A percentile compares a stretch with the other conserved stretches of the same genome.
phyloP scores from a whole-genome alignment of 345 rosid species.

The Erodium maritimum region DNA sequence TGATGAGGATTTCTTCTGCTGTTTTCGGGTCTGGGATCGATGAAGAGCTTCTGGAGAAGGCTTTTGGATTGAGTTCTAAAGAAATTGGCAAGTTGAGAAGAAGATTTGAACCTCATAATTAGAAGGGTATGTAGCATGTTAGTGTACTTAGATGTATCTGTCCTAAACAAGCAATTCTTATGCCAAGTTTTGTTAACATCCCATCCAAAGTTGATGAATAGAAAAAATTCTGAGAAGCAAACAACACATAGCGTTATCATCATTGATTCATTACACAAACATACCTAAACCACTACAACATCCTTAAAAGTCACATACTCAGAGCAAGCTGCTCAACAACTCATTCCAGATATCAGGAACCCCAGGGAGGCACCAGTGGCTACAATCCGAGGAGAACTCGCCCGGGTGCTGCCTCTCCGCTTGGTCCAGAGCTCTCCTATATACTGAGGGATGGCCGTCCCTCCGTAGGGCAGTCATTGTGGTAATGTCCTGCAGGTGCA shows the following conservation, averaged over 20 bases:
- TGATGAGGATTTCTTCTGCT: constrained; percentile 44
- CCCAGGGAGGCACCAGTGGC: constrained; percentile 98
- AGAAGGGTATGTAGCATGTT: background rate
- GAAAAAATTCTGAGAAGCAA: no score
- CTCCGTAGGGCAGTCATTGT: constrained; percentile 62
- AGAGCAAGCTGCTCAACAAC: constrained; percentile 54
- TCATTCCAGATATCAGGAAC: constrained; percentile 94
- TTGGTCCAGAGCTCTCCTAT: constrained; percentile 41
- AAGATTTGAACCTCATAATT: constrained; percentile 29
- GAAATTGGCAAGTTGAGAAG: constrained; percentile 48
- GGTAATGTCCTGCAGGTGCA: constrained; percentile 68
- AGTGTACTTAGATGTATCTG: no score
- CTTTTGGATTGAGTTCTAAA: constrained; percentile 53
- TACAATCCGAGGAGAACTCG: constrained; percentile 59
- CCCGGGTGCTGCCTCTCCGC: constrained; percentile 34
- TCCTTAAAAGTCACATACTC: background rate
- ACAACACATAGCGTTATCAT: no score
- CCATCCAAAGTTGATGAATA: no score
- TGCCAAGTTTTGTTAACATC: no score
- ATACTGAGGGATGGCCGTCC: constrained; percentile 94
- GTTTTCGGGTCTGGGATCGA: constrained; percentile 72
- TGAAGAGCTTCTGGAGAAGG: constrained; percentile 52
- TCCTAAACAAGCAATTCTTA: background rate
- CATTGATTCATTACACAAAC: no score
- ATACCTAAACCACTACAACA: no score